phyloP scores from a whole-genome alignment of 495 filamentous ascomycete genomes.

The Trichoderma asperelloides region DNA sequence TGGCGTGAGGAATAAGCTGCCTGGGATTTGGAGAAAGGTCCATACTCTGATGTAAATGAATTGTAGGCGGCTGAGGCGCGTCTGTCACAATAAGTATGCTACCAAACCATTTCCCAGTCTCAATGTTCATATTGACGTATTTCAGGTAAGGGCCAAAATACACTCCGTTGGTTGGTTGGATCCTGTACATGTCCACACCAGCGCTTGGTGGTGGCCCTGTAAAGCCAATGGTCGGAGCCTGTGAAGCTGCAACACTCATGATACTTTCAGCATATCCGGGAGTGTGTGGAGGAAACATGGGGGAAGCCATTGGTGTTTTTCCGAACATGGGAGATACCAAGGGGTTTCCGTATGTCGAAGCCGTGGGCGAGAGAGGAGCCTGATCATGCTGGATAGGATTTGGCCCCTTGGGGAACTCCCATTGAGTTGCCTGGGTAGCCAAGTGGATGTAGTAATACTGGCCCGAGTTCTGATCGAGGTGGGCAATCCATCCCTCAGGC shows the following conservation, averaged over 20 bases:
- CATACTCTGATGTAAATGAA: constrained; percentile 85
- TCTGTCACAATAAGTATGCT: constrained; percentile 72
- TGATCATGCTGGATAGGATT: constrained; percentile 73
- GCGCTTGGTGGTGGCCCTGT: constrained; percentile 75
- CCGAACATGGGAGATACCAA: constrained; percentile 66
- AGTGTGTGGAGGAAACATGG: constrained; percentile 61
- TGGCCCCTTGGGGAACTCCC: constrained; percentile 94
- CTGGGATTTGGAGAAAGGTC: constrained; percentile 90
- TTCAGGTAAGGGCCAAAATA: constrained; percentile 95
- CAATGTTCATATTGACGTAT: constrained; percentile 95
- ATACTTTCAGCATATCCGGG: constrained; percentile 67
- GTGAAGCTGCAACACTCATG: constrained; percentile 62
- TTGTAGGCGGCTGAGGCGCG: constrained; percentile 86
- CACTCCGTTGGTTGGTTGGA: constrained; percentile 90
- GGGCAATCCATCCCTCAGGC: constrained; percentile 97
- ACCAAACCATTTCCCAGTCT: constrained; percentile 82
- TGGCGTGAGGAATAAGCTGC: constrained; percentile 75
- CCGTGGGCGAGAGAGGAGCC: constrained; percentile 68
- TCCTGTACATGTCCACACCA: constrained; percentile 87
- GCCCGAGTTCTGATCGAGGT: constrained; percentile 86
- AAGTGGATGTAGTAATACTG: constrained; percentile 99
- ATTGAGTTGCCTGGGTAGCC: constrained; percentile 91
- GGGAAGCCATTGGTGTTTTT: constrained; percentile 65
- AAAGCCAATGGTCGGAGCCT: constrained; percentile 63
- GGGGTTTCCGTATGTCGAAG: constrained; percentile 70